Percentiles rank a stretch among this genome's conserved stretches.
These are phyloP conservation scores for Nannochloris sp. DNA, from an alignment of 139 green algal species.

Conservation along the genomic window DNA sequence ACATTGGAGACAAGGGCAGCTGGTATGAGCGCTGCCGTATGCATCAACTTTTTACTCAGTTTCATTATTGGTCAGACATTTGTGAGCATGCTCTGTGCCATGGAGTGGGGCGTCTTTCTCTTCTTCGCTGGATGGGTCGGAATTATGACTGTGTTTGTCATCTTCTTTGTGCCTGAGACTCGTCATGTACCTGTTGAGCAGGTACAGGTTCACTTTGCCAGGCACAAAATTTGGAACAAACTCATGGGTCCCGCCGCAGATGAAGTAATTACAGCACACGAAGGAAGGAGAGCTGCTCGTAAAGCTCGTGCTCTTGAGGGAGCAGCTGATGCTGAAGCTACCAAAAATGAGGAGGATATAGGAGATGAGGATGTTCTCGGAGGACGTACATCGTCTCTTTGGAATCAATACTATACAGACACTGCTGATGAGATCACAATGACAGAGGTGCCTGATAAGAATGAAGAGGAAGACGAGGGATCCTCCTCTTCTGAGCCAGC, in stretches of 20 bases:
- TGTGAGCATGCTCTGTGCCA: conserved; percentile 51
- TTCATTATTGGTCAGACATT: conserved; percentile 70
- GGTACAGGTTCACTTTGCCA: conserved; percentile 25
- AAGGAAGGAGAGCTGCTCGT: not conserved
- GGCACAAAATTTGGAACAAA: conserved; percentile 34
- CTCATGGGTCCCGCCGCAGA: conserved; percentile 9
- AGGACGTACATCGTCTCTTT: not conserved
- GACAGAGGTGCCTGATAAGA: too few relatives aligned
- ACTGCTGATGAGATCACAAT: too few relatives aligned
- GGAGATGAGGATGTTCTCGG: not conserved
- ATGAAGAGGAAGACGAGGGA: too few relatives aligned
- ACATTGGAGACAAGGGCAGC: conserved; percentile 39
- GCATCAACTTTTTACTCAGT: conserved; percentile 51
- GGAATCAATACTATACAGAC: not conserved
- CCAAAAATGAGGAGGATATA: not conserved
- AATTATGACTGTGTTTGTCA: conserved; percentile 53
- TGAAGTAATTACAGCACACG: conserved; percentile 6
- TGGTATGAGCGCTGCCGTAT: conserved; percentile 33
- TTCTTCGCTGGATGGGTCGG: conserved; percentile 56
- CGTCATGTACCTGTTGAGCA: conserved; percentile 54
- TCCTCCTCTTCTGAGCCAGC: too few relatives aligned
- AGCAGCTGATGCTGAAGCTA: not conserved
- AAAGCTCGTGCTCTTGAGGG: not conserved
- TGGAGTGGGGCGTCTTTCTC: conserved; percentile 56
- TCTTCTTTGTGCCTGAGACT: conserved; percentile 58